Base-by-base conservation (phyloP, 805 yeast genomes). In the Lipomyces mesembrius region DNA sequence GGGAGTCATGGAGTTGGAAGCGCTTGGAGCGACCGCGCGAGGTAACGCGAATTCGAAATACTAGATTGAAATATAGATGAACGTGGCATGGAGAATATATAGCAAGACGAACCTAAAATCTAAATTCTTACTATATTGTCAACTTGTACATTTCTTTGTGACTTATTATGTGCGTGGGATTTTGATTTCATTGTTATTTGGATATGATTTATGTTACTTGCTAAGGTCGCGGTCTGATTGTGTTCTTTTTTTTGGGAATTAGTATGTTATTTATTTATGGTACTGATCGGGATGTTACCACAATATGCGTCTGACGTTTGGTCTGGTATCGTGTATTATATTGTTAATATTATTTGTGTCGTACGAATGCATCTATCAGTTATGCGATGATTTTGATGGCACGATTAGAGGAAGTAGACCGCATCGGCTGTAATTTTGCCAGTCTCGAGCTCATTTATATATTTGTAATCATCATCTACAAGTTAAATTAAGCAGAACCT, bases 1-100 rank as follows among this genome's bases (percentile, higher is more conserved):
- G 59, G 83, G 79, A 35, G 88, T 83, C 67, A 80, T 87, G 67
- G 94, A 89, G 78, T 82, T 89, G 70, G 86, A 86, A 75, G 94
- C 90, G 1, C 82, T 89, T 62, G 93, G 92, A 39, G 89, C 88
- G 74, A 68, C 78, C 61, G 83, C 77, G 64, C 52, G 69, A 14
- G 70, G 67, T 17, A 58, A 67, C 20, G 22, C 49, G 11, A 17
- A 43, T n/a, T 8, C 49, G 20, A 43, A 43, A 43, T 43, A 43
- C 49, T 43, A 43, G 49, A 43, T n/a, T 17, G 49, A 29, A n/a
- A 43, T n/a, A 2, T 17, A n/a, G 22, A 43, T 2, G 7, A 8
- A 6, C 22, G 25, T 43, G n/a, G 49, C 49, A 43, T n/a, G 22
- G 49, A 43, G 9, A 43, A 43, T 43, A 17, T 43, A n/a, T 17